Evolutionary conservation across 495 filamentous ascomycete species (phyloP).

Genomic region (Aspergillus incahuasiensis): DNA sequence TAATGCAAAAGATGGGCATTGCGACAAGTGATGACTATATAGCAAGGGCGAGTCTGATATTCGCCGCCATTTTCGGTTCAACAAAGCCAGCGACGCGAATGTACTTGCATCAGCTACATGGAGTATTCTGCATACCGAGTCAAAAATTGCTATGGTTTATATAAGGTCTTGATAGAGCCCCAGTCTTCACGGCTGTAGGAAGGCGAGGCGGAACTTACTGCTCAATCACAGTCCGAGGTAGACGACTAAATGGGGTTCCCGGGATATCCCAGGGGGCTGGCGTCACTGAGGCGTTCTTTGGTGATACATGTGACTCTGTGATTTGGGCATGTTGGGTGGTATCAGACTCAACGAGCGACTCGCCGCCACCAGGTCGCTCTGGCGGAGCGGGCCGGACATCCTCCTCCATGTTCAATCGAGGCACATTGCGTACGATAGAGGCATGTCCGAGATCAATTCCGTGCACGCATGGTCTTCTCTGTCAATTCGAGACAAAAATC

Average conservation of each 20-base stretch:
- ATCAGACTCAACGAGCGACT: constrained; percentile 11
- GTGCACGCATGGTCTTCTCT: constrained; percentile 11
- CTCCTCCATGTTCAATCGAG: constrained; percentile 26
- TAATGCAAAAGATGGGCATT: constrained; percentile 62
- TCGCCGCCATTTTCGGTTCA: constrained; percentile 72
- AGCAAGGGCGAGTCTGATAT: constrained; percentile 67
- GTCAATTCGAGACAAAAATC: constrained; percentile 2
- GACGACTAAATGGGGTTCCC: constrained; percentile 20
- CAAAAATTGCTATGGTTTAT: constrained; percentile 8
- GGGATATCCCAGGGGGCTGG: constrained; percentile 7
- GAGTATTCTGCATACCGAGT: constrained; percentile 57
- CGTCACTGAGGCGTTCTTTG: neutral
- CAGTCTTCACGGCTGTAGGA: neutral
- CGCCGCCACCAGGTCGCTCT: constrained; percentile 14
- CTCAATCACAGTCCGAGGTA: constrained; percentile 28
- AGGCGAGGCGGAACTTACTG: constrained; percentile 18
- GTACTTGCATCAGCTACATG: constrained; percentile 68
- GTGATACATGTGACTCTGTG: neutral
- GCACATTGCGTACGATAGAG: constrained; percentile 18
- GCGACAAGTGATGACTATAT: constrained; percentile 71
- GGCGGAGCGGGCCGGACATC: constrained; percentile 18
- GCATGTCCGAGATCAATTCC: constrained; percentile 18
- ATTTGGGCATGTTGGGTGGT: constrained; percentile 8
- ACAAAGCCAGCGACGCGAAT: constrained; percentile 77
- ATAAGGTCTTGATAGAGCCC: neutral